Evolutionary conservation across 2,329 filamentous ascomycete species (phyloP), one percentile per base, ranked within the genome.

Genomic region (Aspergillus fructus): DNA sequence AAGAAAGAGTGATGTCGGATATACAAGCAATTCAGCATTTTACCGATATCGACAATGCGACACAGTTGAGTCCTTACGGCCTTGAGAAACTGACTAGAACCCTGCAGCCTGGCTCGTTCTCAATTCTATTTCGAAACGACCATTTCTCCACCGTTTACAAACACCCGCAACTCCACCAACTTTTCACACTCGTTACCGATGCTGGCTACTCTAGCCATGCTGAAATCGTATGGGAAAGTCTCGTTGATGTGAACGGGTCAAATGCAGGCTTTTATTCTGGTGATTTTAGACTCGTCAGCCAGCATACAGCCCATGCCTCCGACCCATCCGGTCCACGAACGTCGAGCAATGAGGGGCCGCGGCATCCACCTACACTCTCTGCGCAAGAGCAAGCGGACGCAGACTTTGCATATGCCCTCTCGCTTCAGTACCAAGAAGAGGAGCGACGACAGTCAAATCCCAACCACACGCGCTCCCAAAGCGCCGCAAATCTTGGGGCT

Each of bases 111-210:
- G 93, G 92, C 2, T 86, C 89, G 1, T 85, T 97, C 60, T 91
- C 91, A 0, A 97, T 99, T 49, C 76, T 99, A 1, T 99, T 99
- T 78, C 86, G 94, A 24, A 99, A 99, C 67, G 93, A 99, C 69
- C 94, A 99, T 71, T 99, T 99, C 69, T 92, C 91, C 42, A 97
- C 93, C 0, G 74, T 99, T 0, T 96, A 96, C 74, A 91, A 93
- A 59, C 91, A 97, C 66, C 91, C 93, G 0, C 79, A 87, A 45
- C 91, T 88, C 0, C 81, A 85, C 41, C 83, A 90, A 63, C 81
- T 97, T 1, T 84, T 93, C 62, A 91, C 90, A 0, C 78, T 99
- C 3, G 92, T 99, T 13, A 97, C 94, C 0, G 94, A 99, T 70
- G 89, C 91, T 24, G 94, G 94, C 1, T 99, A 96, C 68, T 87